Evolutionary conservation across 345 rosid genomes (phyloP), one percentile per base, ranked within the genome.

Genomic region (Brassica nigra): DNA sequence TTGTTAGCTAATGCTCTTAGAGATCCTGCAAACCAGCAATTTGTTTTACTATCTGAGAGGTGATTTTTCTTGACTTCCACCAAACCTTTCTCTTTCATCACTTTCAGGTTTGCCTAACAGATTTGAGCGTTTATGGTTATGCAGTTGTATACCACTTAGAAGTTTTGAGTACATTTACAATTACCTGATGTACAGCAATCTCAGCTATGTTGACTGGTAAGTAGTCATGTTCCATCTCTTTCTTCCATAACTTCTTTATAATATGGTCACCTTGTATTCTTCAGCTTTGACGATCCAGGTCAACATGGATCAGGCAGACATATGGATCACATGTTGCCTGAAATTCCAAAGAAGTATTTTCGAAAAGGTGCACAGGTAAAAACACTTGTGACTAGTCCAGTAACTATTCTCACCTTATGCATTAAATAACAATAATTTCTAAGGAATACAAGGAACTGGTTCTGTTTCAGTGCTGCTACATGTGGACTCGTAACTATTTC

Each of bases 311-410:
- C 90, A 68, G 99, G 99, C 68, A 88, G 99, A 81, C 94, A 95
- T 81, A 87, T 96, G 66, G 91, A 91, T 29, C 96, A 88, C 82
- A 95, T 95, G 99, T 76, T 90, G 71, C 99, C 99, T 37, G 99
- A 91, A 85, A 77, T 95, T 23, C 92, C 89, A 80, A 83, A 84
- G 85, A 88, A 90, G 80, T 87, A 90, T 83, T 95, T 95, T 66
- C 90, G 99, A 80, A 95, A 95, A 84, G 98, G 99, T 77, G 97
- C 99, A 30, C 99, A 95, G 98, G 99, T 93, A 85, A 67, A 18
- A 18, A 37, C 9, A 62, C 1, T 34, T 27, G 6, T 27, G 18
- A 47, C 3, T 59, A 18, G 15, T 67, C 10, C 66, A 66, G 68
- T 66, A 27, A 69, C 6, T 16, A 29, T 36, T 1, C 61, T 16